Percentiles rank a stretch among this genome's conserved stretches.
Conservation (phyloP, 2,329 filamentous ascomycete genomes). For the Sporothrix inflata region DNA sequence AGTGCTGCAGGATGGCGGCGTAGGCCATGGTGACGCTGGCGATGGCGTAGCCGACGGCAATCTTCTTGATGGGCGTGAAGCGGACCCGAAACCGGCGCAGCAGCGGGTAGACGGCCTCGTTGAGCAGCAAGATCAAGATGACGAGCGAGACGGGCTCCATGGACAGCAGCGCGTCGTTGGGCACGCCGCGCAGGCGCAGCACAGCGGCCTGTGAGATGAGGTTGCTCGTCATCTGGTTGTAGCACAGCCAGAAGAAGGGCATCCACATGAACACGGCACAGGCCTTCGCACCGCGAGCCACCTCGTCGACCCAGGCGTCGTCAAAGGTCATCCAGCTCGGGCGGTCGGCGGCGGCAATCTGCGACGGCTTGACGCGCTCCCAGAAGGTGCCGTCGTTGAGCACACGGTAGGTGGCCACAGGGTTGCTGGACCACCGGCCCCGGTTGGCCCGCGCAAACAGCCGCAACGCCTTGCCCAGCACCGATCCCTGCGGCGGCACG, state of each 20-base stretch:
- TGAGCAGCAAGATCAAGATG: conserved; percentile 74
- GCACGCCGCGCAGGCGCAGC: conserved; percentile 69
- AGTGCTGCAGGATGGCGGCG: conserved; percentile 60
- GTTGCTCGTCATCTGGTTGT: conserved; percentile 65
- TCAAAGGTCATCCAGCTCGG: conserved; percentile 62
- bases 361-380: conserved; percentile 33
- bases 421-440: conserved; percentile 31
- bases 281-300: conserved; percentile 69
- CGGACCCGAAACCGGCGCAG: conserved; percentile 65
- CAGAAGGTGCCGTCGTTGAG: conserved; percentile 34
- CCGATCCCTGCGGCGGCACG: conserved; percentile 60
- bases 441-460: conserved; percentile 42
- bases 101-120: conserved; percentile 69
- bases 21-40: conserved; percentile 64
- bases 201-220: conserved; percentile 66
- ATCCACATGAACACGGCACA: conserved; percentile 74
- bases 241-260: conserved; percentile 64
- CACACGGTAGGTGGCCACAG: conserved; percentile 24
- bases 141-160: conserved; percentile 75
- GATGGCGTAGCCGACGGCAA: conserved; percentile 70
- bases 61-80: conserved; percentile 77
- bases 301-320: conserved; percentile 80
- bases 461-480: conserved; percentile 59
- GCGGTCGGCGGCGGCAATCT: conserved; percentile 26
- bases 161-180: conserved; percentile 78